Evolutionary conservation across 169 alveolate species (phyloP).

Genomic region (Cyclospora cayetanensis): DNA sequence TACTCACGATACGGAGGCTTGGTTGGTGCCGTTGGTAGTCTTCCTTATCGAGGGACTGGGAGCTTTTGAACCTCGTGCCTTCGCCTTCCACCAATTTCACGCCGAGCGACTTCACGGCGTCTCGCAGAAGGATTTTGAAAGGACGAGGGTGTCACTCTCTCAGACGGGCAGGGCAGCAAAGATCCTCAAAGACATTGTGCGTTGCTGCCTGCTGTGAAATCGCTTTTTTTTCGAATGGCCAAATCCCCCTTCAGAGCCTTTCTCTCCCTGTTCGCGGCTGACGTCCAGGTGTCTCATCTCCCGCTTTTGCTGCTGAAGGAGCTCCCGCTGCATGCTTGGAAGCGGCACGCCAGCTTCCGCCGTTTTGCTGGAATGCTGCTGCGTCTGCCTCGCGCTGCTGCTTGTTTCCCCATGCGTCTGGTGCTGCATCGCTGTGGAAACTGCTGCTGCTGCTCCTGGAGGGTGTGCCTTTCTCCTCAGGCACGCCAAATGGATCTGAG

Average conservation of each 20-base stretch:
- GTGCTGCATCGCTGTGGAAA: background rate
- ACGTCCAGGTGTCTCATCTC: background rate
- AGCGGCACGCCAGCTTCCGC: background rate
- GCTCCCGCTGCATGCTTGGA: background rate
- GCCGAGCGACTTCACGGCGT: constrained; percentile 54
- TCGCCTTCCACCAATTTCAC: constrained; percentile 63
- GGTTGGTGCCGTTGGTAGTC: constrained; percentile 58
- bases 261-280: background rate
- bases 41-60: constrained; percentile 67
- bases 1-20: background rate
- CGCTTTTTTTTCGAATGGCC: background rate
- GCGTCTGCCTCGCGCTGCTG: constrained; percentile 4
- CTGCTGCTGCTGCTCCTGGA: background rate
- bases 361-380: background rate
- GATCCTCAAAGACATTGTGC: constrained; percentile 52
- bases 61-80: constrained; percentile 69
- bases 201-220: background rate
- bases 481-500: constrained; percentile 60
- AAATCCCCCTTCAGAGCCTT: no score
- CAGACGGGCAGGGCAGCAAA: constrained; percentile 57
- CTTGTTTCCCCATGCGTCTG: constrained; percentile 6
- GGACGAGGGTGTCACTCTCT: constrained; percentile 57
- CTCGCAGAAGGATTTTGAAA: constrained; percentile 55
- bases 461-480: constrained; percentile 13
- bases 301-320: background rate